A percentile compares a stretch with the other conserved stretches of the same genome.
phyloP scores from a whole-genome alignment of 2,329 filamentous ascomycete genomes.

The Aspergillus hiratsukae region DNA sequence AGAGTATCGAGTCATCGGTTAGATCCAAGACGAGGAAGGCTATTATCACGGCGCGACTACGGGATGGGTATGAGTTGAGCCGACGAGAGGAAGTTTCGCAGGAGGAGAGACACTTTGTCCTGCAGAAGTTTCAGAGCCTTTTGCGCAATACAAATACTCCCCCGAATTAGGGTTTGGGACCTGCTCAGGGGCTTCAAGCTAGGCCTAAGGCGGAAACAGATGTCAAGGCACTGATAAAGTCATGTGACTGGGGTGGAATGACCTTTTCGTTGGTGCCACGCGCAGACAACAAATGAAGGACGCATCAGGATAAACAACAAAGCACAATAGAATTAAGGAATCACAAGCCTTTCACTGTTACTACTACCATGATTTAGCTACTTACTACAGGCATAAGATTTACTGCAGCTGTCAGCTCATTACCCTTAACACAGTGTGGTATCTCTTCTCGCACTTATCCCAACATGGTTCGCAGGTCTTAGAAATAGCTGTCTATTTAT shows the following conservation, averaged over 20 bases:
- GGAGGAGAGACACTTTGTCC: background rate
- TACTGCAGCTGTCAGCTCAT: background rate
- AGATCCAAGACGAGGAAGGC: slow-evolving; percentile 22
- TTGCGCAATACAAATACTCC: background rate
- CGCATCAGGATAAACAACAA: background rate
- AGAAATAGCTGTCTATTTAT: background rate
- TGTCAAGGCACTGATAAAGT: too few species aligned
- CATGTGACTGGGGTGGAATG: too few species aligned
- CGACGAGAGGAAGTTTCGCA: background rate
- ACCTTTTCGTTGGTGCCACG: background rate
- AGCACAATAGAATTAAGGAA: background rate
- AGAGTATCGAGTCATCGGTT: slow-evolving; percentile 26
- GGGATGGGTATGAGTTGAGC: slow-evolving; percentile 12
- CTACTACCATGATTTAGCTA: background rate
- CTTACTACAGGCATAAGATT: background rate
- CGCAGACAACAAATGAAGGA: background rate
- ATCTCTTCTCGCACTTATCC: background rate
- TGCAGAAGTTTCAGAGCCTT: background rate
- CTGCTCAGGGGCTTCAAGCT: too few species aligned
- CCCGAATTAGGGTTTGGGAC: too few species aligned
- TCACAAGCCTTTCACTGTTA: background rate
- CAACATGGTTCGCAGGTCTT: background rate
- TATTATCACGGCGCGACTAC: slow-evolving; percentile 18
- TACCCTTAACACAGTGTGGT: background rate
- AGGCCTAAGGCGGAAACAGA: too few species aligned